Conservation (phyloP, 805 yeast species). For the Wickerhamomyces sydowiorum region DNA sequence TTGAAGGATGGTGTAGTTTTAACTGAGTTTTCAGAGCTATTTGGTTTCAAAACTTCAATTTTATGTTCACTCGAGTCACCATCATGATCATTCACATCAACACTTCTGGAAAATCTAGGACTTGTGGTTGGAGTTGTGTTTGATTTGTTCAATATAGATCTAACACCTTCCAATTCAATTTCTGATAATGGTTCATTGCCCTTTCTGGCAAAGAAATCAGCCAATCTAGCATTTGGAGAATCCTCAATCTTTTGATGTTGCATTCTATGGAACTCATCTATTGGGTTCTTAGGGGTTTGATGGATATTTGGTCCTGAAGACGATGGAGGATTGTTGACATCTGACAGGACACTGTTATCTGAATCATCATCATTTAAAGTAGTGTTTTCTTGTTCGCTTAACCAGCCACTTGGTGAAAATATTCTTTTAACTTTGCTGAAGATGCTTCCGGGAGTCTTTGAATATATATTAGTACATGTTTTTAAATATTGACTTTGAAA, state of each 20-base stretch:
- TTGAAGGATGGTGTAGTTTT: slow-evolving; percentile 27
- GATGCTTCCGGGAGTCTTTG: slow-evolving; percentile 19
- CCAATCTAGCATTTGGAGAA: slow-evolving; percentile 54
- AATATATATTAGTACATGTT: not conserved
- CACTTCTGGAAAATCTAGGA: slow-evolving; percentile 5
- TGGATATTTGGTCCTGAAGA: not conserved
- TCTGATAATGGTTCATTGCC: slow-evolving; percentile 73
- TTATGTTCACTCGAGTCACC: slow-evolving; percentile 2
- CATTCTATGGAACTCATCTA: slow-evolving; percentile 13
- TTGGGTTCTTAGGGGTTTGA: slow-evolving; percentile 11
- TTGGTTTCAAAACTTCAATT: slow-evolving; percentile 3
- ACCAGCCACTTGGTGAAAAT: slow-evolving; percentile 19
- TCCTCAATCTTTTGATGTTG: slow-evolving; percentile 10
- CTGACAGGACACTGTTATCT: slow-evolving; percentile 8
- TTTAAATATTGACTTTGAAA: too few species aligned
- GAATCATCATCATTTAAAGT: slow-evolving; percentile 3
- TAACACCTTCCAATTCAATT: slow-evolving; percentile 77
- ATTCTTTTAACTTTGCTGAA: slow-evolving; percentile 20
- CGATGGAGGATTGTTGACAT: slow-evolving; percentile 2
- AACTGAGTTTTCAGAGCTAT: slow-evolving; percentile 1
- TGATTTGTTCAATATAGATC: slow-evolving; percentile 47
- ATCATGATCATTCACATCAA: slow-evolving; percentile 2
- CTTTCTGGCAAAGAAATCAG: slow-evolving; percentile 64
- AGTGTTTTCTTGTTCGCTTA: not conserved
- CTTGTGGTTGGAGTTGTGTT: slow-evolving; percentile 23